A percentile compares a stretch with the other conserved stretches of the same genome.
These are phyloP conservation scores for Syzygium jambos DNA, from an alignment of 345 rosid genomes.

Conservation along the genomic window DNA sequence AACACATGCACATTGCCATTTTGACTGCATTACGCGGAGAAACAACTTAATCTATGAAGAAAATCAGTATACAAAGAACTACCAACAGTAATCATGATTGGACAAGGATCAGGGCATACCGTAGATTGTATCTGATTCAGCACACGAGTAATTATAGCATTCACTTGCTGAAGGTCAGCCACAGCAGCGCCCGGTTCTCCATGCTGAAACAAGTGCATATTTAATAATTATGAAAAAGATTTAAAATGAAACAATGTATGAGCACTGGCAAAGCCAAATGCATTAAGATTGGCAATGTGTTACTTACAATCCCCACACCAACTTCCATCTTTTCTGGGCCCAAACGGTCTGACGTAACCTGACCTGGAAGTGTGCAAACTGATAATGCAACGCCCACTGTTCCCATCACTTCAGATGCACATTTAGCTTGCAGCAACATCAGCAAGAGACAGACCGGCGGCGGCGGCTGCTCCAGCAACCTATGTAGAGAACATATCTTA, in stretches of 20 bases:
- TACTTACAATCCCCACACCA: conserved; percentile 94
- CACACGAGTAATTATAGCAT: conserved; percentile 82
- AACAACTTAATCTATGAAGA: neutral
- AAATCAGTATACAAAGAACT: neutral
- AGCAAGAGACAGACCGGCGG: no score
- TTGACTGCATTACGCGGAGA: neutral
- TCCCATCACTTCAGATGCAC: conserved; percentile 83
- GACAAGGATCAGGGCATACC: conserved; percentile 30
- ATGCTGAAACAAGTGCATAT: conserved; percentile 47
- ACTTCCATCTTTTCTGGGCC: conserved; percentile 94
- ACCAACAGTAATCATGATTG: neutral
- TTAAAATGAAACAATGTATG: neutral
- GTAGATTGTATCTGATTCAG: conserved; percentile 74
- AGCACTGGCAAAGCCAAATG: neutral
- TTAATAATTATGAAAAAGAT: neutral
- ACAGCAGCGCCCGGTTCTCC: conserved; percentile 98
- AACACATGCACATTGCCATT: neutral
- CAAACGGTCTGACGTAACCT: conserved; percentile 78
- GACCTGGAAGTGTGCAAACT: conserved; percentile 89
- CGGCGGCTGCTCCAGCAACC: no score
- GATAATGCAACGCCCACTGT: conserved; percentile 97
- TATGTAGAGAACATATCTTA: no score
- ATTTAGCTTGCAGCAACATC: conserved; percentile 29
- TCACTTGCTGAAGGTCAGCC: conserved; percentile 86
- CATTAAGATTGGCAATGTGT: neutral